Evolutionary conservation across 345 rosid species (phyloP), one percentile per base, ranked within the genome.

Genomic region (Populus alba): DNA sequence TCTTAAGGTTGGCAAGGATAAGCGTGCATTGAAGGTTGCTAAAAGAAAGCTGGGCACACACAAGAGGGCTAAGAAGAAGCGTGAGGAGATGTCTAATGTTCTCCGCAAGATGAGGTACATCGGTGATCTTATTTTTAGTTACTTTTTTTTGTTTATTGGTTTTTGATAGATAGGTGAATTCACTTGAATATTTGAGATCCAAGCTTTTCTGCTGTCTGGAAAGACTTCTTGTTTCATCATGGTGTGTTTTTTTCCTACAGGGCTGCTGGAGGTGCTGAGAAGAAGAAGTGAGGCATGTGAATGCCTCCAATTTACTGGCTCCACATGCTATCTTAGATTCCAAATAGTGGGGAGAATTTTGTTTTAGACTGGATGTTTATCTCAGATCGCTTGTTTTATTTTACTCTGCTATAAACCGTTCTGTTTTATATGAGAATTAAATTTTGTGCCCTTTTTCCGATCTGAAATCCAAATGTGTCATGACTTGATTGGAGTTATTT

Each of bases 31-130:
- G 13, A 94, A 92, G 87, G 94, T 93, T 20, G 96, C 98, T 20
- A 93, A 92, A 81, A 83, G 95, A 80, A 93, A 93, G 91, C 53
- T 93, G 76, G 98, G 98, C 51, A 91, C 98, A 22, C 97, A 93
- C 93, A 93, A 93, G 87, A 90, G 97, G 79, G 98, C 95, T 43
- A 94, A 94, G 90, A 85, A 84, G 86, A 94, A 94, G 95, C 83
- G 98, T 45, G 98, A 92, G 85, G 98, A 94, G 89, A 92, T 94
- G 98, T 87, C 97, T 8, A 77, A 70, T 61, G 95, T 83, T 69
- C 95, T 94, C 81, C 94, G 95, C 79, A 94, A 92, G 91, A 84
- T 83, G 89, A 91, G 98, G 97, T 91, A 67, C 1, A 20, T 31
- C 35, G 2, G 72, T 12, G 27, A 71, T 49, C 10, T 45, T 20